phyloP scores from a whole-genome alignment of 768 basidiomycete genomes.

The Russula griseocarnosa region DNA sequence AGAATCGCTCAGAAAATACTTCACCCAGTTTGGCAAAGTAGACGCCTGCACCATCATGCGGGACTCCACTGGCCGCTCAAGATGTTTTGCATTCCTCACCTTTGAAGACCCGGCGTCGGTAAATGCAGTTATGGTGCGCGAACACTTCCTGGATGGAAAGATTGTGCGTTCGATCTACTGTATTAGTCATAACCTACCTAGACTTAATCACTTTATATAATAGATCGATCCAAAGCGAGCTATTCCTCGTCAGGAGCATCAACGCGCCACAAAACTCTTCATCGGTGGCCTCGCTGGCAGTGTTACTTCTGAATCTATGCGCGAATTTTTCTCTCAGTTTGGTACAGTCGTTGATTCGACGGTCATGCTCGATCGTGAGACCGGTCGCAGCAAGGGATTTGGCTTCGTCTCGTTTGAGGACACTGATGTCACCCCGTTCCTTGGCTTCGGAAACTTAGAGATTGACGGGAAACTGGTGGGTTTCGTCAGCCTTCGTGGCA shows the following conservation, averaged over 20 bases:
- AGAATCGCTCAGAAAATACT: conserved; percentile 79
- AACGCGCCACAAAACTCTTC: conserved; percentile 87
- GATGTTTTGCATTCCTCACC: conserved; percentile 96
- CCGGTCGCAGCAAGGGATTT: conserved; percentile 90
- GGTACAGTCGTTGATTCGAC: conserved; percentile 95
- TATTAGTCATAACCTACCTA: background rate
- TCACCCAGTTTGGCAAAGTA: conserved; percentile 91
- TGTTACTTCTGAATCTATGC: conserved; percentile 89
- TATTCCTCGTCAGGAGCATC: conserved; percentile 92
- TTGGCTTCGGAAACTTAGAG: conserved; percentile 78
- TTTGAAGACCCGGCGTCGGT: conserved; percentile 89
- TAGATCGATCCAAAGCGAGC: conserved; percentile 98
- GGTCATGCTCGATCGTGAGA: conserved; percentile 96
- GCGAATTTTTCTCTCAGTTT: conserved; percentile 86
- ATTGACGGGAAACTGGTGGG: conserved; percentile 90
- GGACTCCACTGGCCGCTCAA: conserved; percentile 84
- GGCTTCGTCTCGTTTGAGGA: conserved; percentile 95
- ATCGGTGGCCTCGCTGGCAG: conserved; percentile 88
- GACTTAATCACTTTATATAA: conserved; percentile 10
- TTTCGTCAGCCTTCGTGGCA: conserved; percentile 15
- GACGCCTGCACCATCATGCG: conserved; percentile 98
- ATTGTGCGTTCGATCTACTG: conserved; percentile 54
- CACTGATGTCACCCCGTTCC: conserved; percentile 78
- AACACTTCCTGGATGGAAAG: conserved; percentile 93
- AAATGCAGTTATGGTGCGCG: conserved; percentile 88